Evolutionary conservation across 129 eudicot species (phyloP).

Genomic region (Saussurea involucrata): DNA sequence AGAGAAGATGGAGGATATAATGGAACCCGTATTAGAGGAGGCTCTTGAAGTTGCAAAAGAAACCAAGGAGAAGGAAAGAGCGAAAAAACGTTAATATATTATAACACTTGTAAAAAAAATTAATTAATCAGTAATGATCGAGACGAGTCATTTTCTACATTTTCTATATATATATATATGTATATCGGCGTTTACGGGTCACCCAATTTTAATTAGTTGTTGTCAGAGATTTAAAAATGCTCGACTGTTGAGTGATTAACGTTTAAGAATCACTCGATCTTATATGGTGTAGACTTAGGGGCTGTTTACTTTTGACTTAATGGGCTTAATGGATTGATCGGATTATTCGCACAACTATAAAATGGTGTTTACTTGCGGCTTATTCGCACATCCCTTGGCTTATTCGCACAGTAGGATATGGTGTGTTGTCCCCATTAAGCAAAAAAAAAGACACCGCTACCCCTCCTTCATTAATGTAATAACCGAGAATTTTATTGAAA

Average conservation of each 20-base stretch:
- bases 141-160: not conserved
- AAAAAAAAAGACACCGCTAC: too few relatives aligned
- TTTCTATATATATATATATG: not conserved
- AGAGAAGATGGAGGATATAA: constrained; percentile 23
- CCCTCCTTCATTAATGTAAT: too few relatives aligned
- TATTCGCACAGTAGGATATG: too few relatives aligned
- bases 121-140: not conserved
- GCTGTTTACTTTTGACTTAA: too few relatives aligned
- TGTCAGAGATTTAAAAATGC: not conserved
- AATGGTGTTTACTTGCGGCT: too few relatives aligned
- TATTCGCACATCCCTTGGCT: too few relatives aligned
- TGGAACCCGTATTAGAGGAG: constrained; percentile 25
- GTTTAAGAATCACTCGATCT: too few relatives aligned
- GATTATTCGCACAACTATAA: too few relatives aligned
- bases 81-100: not conserved
- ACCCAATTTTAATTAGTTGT: not conserved
- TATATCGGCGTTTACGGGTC: not conserved
- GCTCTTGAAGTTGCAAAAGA: constrained; percentile 9
- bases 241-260: too few relatives aligned
- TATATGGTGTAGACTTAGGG: not conserved
- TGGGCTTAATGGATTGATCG: too few relatives aligned
- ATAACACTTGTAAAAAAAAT: not conserved
- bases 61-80: constrained; percentile 7
- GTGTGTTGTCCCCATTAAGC: too few relatives aligned
- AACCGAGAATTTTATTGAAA: too few relatives aligned